phyloP scores from a whole-genome alignment of 371 early-diverging fungal genomes.

The Polyrhizophydium stewartii region DNA sequence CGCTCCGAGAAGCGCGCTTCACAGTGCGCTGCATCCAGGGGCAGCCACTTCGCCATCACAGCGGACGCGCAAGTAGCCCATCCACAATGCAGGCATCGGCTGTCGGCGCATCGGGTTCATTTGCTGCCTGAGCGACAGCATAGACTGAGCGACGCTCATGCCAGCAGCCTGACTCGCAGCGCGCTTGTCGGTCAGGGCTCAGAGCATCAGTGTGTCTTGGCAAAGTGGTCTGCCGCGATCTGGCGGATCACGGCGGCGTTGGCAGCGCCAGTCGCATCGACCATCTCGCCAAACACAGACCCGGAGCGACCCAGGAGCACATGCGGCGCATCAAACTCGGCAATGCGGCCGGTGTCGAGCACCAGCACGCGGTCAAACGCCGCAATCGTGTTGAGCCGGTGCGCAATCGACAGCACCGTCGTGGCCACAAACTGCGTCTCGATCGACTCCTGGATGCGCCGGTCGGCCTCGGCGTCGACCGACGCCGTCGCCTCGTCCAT shows the following conservation, averaged over 20 bases:
- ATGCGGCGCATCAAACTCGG: conserved; percentile 29
- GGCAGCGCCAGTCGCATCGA: conserved; percentile 27
- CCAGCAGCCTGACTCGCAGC: too few relatives aligned
- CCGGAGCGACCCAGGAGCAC: conserved; percentile 14
- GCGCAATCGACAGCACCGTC: conserved; percentile 55
- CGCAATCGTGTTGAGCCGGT: conserved; percentile 55
- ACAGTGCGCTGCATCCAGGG: too few relatives aligned
- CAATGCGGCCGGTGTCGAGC: conserved; percentile 21
- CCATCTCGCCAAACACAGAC: conserved; percentile 28
- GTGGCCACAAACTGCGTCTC: conserved; percentile 52
- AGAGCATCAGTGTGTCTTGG: too few relatives aligned
- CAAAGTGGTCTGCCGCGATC: background rate
- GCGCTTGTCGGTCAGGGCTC: too few relatives aligned
- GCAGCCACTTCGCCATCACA: too few relatives aligned
- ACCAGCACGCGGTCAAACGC: conserved; percentile 26
- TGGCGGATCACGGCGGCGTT: conserved; percentile 14
- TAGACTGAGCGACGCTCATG: too few relatives aligned
- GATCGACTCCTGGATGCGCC: conserved; percentile 10
- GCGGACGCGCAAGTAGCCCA: too few relatives aligned
- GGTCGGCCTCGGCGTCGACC: conserved; percentile 35
- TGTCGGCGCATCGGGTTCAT: too few relatives aligned
- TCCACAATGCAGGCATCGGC: too few relatives aligned
- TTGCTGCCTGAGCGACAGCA: too few relatives aligned
- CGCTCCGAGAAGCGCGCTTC: too few relatives aligned
- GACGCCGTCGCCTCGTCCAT: conserved; percentile 40